phyloP scores from a whole-genome alignment of 164 flowering plant species.

The Umbellularia californica region DNA sequence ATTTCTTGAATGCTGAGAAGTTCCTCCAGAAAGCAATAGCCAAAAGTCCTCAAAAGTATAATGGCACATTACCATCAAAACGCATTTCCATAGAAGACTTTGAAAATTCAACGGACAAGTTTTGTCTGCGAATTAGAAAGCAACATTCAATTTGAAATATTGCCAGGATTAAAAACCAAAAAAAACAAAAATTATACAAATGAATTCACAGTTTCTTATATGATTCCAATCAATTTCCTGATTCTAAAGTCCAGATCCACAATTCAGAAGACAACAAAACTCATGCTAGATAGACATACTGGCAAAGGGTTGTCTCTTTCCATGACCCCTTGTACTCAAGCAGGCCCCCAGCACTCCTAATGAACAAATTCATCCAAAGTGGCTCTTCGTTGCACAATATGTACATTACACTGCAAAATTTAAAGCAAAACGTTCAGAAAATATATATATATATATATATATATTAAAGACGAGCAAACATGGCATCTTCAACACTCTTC shows the following conservation, averaged over 20 bases:
- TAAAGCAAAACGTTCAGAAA: background rate
- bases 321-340: conserved; percentile 82
- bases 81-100: conserved; percentile 33
- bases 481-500: too few relatives aligned
- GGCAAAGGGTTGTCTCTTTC: conserved; percentile 67
- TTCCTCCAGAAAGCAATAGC: background rate
- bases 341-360: conserved; percentile 36
- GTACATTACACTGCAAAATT: conserved; percentile 77
- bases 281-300: conserved; percentile 35
- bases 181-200: background rate
- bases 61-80: conserved; percentile 60
- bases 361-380: conserved; percentile 84
- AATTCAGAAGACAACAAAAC: conserved; percentile 1
- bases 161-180: too few relatives aligned
- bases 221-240: background rate
- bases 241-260: background rate
- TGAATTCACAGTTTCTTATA: background rate
- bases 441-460: too few relatives aligned
- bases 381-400: conserved; percentile 94
- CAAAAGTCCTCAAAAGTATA: conserved; percentile 3
- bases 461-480: too few relatives aligned
- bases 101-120: conserved; percentile 24
- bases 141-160: background rate
- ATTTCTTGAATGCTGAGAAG: conserved; percentile 2
- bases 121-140: conserved; percentile 35